Conservation (phyloP, 768 basidiomycete species). For the Tylopilus intermedius region DNA sequence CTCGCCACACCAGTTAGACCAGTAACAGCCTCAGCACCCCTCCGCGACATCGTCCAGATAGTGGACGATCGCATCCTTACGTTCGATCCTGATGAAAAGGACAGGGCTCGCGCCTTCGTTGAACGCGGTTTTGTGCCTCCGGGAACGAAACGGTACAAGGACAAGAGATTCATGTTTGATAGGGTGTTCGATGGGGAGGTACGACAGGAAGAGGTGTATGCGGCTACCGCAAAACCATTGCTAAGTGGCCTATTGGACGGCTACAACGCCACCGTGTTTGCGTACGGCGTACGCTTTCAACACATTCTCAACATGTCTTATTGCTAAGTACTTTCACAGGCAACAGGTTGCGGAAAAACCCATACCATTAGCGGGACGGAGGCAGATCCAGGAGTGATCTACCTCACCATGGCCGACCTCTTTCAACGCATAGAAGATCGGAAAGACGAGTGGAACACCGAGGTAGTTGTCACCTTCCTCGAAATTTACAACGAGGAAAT, state of each 20-base stretch:
- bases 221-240: slow-evolving; percentile 79
- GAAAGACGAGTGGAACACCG: slow-evolving; percentile 76
- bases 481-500: slow-evolving; percentile 99
- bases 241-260: slow-evolving; percentile 85
- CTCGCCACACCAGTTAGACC: slow-evolving; percentile 62
- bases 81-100: slow-evolving; percentile 93
- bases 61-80: slow-evolving; percentile 93
- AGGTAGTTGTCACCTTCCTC: slow-evolving; percentile 90
- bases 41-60: slow-evolving; percentile 79
- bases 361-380: slow-evolving; percentile 96
- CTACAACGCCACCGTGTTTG: slow-evolving; percentile 96
- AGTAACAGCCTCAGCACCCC: slow-evolving; percentile 48
- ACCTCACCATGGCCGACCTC: slow-evolving; percentile 94
- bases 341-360: slow-evolving; percentile 99
- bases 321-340: slow-evolving; percentile 45
- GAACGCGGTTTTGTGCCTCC: slow-evolving; percentile 83
- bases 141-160: slow-evolving; percentile 91
- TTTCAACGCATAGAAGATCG: slow-evolving; percentile 90
- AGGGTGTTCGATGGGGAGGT: slow-evolving; percentile 80
- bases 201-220: slow-evolving; percentile 83
- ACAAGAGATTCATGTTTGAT: slow-evolving; percentile 96
- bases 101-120: slow-evolving; percentile 71
- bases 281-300: slow-evolving; percentile 78
- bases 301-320: neutral
- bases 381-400: slow-evolving; percentile 86